Conservation (phyloP, 176 grass and related monocot species). For the Oryza meridionalis region DNA sequence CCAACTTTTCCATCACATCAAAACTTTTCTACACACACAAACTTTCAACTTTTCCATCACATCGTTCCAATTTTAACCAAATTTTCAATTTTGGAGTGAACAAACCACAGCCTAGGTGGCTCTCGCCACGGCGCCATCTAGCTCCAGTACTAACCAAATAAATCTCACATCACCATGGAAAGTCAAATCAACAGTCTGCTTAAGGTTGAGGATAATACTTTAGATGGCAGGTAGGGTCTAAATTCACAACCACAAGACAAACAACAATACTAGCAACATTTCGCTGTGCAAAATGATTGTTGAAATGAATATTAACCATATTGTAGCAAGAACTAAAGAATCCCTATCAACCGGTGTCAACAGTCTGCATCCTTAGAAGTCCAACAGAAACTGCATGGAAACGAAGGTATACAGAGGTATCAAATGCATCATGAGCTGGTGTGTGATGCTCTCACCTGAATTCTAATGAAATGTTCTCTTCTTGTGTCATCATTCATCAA, state of each 20-base stretch:
- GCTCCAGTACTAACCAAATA: no score
- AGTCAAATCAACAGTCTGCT: no score
- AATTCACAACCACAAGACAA: not conserved
- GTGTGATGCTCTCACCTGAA: not conserved
- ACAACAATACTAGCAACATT: not conserved
- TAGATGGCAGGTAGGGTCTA: not conserved
- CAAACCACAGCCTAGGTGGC: no score
- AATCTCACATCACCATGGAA: no score
- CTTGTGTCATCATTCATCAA: not conserved
- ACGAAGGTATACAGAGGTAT: not conserved
- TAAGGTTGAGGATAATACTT: no score
- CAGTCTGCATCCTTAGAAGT: not conserved
- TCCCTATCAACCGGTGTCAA: not conserved
- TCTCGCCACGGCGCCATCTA: no score
- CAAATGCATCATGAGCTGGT: slow-evolving; percentile 3
- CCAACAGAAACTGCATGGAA: not conserved
- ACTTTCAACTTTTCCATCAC: no score
- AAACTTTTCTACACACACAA: no score
- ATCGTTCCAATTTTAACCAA: no score
- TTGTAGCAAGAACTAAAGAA: not conserved
- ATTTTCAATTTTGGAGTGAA: no score
- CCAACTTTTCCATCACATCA: no score
- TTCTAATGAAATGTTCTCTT: not conserved
- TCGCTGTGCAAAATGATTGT: not conserved
- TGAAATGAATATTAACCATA: not conserved